Evolutionary conservation across 2,329 filamentous ascomycete genomes (phyloP).

Genomic region (Colletotrichum orbiculare): DNA sequence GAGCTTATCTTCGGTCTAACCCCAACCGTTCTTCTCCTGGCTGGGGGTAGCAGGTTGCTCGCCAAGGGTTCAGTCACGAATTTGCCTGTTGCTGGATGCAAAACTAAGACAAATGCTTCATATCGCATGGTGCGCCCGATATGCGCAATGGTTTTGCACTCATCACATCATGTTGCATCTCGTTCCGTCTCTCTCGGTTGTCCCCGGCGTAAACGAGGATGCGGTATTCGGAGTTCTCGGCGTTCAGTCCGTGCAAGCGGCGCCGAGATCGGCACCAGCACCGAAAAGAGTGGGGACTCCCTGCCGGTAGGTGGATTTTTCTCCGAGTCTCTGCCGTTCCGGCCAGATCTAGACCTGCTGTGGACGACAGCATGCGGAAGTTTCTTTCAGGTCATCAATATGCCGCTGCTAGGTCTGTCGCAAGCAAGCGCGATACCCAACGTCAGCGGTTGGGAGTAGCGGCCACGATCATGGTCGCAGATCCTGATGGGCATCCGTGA

Average conservation of each 20-base stretch:
- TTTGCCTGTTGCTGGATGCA: background rate
- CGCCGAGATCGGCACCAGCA: background rate
- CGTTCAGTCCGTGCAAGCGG: background rate
- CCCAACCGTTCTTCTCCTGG: background rate
- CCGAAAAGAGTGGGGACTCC: background rate
- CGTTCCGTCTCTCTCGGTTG: too few relatives aligned
- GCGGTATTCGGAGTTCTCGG: too few relatives aligned
- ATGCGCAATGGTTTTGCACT: too few relatives aligned
- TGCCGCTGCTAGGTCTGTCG: background rate
- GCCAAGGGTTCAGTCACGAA: background rate
- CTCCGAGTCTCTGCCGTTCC: background rate
- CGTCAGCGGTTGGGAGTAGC: too few relatives aligned
- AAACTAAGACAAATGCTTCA: too few relatives aligned
- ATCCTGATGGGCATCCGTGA: too few relatives aligned
- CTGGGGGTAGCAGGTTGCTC: slow-evolving; percentile 2
- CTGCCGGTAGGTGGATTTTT: background rate
- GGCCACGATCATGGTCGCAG: too few relatives aligned
- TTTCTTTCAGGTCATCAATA: background rate
- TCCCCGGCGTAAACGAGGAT: background rate
- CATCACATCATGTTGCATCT: too few relatives aligned
- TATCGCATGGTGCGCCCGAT: too few relatives aligned
- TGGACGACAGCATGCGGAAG: background rate
- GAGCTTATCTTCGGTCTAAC: slow-evolving; percentile 7
- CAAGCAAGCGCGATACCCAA: too few relatives aligned
- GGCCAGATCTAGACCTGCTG: background rate